A percentile compares a stretch with the other conserved stretches of the same genome.
phyloP scores from a whole-genome alignment of 805 yeast species.

The Lachancea nothofagi region DNA sequence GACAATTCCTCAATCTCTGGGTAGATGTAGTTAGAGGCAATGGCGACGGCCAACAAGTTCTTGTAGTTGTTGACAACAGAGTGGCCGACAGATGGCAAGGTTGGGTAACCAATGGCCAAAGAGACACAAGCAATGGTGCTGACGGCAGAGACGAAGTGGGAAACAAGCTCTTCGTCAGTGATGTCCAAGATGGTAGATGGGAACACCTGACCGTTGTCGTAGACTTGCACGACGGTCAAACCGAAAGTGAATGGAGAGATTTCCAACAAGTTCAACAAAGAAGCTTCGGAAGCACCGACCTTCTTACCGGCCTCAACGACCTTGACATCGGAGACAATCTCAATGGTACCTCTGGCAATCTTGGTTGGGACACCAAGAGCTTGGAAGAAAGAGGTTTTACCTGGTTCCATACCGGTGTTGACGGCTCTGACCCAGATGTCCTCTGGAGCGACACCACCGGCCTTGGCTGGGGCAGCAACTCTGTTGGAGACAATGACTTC shows the following conservation, averaged over 20 bases:
- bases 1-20: constrained; percentile 98
- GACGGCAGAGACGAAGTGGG: constrained; percentile 89
- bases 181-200: constrained; percentile 95
- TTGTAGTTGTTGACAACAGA: constrained; percentile 98
- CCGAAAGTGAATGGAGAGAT: constrained; percentile 99
- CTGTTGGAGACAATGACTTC: constrained; percentile 83
- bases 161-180: constrained; percentile 93
- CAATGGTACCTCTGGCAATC: constrained; percentile 99
- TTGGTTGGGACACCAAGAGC: constrained; percentile 99
- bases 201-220: constrained; percentile 98
- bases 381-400: constrained; percentile 99
- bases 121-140: constrained; percentile 93
- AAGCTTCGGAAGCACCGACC: constrained; percentile 99
- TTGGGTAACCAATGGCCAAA: constrained; percentile 98
- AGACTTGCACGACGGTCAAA: constrained; percentile 93
- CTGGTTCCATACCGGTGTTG: constrained; percentile 99
- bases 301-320: constrained; percentile 79
- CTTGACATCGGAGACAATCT: constrained; percentile 94
- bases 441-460: constrained; percentile 98
- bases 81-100: constrained; percentile 99
- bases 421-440: constrained; percentile 98
- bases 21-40: constrained; percentile 98
- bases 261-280: constrained; percentile 98
- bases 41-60: constrained; percentile 94
- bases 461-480: constrained; percentile 99